phyloP scores from a whole-genome alignment of 495 filamentous ascomycete genomes.

The Penicillium crystallinum region DNA sequence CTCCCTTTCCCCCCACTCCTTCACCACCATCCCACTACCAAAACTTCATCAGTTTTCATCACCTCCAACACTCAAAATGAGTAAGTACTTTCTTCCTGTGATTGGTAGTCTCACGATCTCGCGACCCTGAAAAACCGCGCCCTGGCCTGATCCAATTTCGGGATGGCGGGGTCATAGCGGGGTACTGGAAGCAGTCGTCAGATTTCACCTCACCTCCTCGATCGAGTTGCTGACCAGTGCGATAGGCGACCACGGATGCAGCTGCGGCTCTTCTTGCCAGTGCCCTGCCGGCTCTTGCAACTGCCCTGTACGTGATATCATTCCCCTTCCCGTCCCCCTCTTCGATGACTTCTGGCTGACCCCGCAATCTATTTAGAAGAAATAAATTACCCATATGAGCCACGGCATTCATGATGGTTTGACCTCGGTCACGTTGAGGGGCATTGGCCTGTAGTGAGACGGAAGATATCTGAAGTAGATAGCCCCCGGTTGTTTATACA shows the following conservation, averaged over 20 bases:
- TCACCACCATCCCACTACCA: background rate
- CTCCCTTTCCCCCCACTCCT: slow-evolving; percentile 2
- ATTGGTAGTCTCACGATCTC: background rate
- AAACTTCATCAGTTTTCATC: background rate
- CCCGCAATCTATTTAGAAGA: slow-evolving; percentile 12
- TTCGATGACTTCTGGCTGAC: slow-evolving; percentile 9
- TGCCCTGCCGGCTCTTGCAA: slow-evolving; percentile 44
- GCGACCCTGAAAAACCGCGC: background rate
- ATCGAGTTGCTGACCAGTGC: slow-evolving; percentile 16
- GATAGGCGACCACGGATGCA: slow-evolving; percentile 40
- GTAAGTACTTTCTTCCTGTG: slow-evolving; percentile 8
- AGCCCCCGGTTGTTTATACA: background rate
- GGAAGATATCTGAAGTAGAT: background rate
- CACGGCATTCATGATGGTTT: slow-evolving; percentile 1
- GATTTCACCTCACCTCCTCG: slow-evolving; percentile 2
- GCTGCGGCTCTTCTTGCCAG: slow-evolving; percentile 43
- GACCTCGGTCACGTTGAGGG: background rate
- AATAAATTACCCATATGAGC: slow-evolving; percentile 21
- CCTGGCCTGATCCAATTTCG: background rate
- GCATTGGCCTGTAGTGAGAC: background rate
- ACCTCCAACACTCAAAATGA: slow-evolving; percentile 19
- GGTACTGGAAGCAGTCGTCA: slow-evolving; percentile 7
- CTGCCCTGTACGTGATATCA: slow-evolving; percentile 35
- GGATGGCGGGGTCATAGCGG: slow-evolving; percentile 27
- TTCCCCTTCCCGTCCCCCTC: background rate